These are phyloP conservation scores for Setaria viridis DNA, from an alignment of 202 grass and related monocot species.

Conservation along the genomic window DNA sequence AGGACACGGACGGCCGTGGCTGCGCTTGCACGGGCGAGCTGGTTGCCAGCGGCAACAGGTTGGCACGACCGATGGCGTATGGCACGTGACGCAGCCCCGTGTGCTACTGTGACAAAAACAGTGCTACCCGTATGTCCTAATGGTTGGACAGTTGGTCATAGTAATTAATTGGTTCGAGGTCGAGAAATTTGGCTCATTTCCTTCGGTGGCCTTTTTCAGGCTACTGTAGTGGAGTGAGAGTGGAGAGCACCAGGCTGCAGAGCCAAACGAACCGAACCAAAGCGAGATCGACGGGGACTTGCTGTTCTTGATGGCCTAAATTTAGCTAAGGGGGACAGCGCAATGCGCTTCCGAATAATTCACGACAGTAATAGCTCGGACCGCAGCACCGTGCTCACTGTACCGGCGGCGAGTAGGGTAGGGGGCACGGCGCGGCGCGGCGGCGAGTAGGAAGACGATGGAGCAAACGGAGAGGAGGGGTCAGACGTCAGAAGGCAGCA, in stretches of 20 bases:
- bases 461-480: background rate
- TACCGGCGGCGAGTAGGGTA: background rate
- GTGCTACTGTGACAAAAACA: too few relatives aligned
- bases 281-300: background rate
- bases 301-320: background rate
- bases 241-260: background rate
- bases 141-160: too few relatives aligned
- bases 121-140: too few relatives aligned
- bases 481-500: background rate
- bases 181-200: too few relatives aligned
- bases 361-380: background rate
- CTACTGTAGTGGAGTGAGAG: background rate
- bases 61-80: background rate
- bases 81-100: too few relatives aligned
- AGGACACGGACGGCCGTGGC: background rate
- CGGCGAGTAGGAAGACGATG: background rate
- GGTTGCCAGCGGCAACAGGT: slow-evolving; percentile 29
- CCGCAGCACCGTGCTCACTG: background rate
- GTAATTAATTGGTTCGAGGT: too few relatives aligned
- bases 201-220: too few relatives aligned
- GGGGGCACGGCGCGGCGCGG: background rate
- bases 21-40: background rate
- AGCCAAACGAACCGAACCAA: background rate
- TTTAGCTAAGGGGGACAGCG: background rate
- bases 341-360: background rate